phyloP scores from a whole-genome alignment of 345 rosid genomes.

The Hibiscus tridactylites region DNA sequence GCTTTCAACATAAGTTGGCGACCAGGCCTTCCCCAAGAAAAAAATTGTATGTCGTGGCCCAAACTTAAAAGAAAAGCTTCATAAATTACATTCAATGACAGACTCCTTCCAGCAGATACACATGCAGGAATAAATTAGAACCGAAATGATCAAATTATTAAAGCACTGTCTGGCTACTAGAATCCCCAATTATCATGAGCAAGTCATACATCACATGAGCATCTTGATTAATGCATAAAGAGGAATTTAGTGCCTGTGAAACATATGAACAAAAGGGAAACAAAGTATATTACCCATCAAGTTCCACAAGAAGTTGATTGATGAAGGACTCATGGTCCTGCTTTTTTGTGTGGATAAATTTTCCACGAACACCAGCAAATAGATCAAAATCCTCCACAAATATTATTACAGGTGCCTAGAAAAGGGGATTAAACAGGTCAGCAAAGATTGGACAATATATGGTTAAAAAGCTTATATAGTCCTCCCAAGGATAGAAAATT shows the following conservation, averaged over 20 bases:
- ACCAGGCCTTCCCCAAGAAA: not conserved
- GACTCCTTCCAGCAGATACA: not conserved
- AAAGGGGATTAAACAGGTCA: slow-evolving; percentile 16
- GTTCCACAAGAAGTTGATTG: slow-evolving; percentile 96
- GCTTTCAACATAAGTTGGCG: not conserved
- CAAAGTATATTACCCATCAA: slow-evolving; percentile 67
- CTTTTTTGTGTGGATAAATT: slow-evolving; percentile 73
- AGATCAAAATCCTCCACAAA: slow-evolving; percentile 97
- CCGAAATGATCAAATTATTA: not conserved
- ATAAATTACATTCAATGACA: not conserved
- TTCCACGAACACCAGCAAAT: slow-evolving; percentile 97
- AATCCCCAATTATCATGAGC: not conserved
- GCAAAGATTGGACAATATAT: slow-evolving; percentile 1
- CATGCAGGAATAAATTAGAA: not conserved
- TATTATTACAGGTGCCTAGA: slow-evolving; percentile 89
- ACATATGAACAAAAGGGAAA: slow-evolving; percentile 10
- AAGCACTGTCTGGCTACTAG: not conserved
- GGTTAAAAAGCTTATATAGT: not conserved
- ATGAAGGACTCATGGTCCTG: slow-evolving; percentile 97
- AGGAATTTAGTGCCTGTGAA: not conserved
- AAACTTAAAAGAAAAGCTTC: not conserved
- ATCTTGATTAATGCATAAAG: slow-evolving; percentile 8
- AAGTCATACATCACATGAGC: not conserved
- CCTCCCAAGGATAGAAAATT: slow-evolving; percentile 1
- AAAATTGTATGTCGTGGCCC: not conserved